phyloP scores from a whole-genome alignment of 352 stramenopile genomes.

The Phytophthora kernoviae region DNA sequence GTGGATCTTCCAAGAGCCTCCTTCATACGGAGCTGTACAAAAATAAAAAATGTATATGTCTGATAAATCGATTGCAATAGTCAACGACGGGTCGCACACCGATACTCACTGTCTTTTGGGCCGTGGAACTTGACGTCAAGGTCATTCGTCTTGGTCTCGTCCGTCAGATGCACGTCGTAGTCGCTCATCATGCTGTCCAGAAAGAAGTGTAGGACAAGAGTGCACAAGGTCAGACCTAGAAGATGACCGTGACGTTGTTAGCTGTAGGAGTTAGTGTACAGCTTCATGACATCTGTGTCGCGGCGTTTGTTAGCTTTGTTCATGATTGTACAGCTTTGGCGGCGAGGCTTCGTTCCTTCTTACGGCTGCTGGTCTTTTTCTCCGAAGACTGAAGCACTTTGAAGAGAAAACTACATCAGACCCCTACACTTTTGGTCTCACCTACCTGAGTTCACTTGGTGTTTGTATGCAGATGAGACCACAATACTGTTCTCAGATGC shows the following conservation, averaged over 20 bases:
- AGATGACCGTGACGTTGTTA: too few relatives aligned
- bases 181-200: conserved; percentile 88
- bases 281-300: conserved; percentile 92
- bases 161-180: conserved; percentile 85
- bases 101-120: conserved; percentile 77
- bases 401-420: conserved; percentile 25
- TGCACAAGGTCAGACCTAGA: neutral
- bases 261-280: conserved; percentile 39
- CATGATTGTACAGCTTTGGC: conserved; percentile 34
- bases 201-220: conserved; percentile 3
- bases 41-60: conserved; percentile 5
- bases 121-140: conserved; percentile 89
- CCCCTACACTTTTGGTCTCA: conserved; percentile 32
- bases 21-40: conserved; percentile 88
- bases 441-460: conserved; percentile 24
- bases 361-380: conserved; percentile 17
- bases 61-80: conserved; percentile 7
- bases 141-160: conserved; percentile 83
- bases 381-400: conserved; percentile 15
- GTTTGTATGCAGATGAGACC: conserved; percentile 31
- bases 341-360: conserved; percentile 7
- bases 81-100: neutral
- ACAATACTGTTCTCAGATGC: conserved; percentile 23
- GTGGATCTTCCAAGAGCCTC: conserved; percentile 93
- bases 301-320: conserved; percentile 81